Evolutionary conservation across 805 yeast genomes (phyloP).

Genomic region (Huiozyma naganishii): DNA sequence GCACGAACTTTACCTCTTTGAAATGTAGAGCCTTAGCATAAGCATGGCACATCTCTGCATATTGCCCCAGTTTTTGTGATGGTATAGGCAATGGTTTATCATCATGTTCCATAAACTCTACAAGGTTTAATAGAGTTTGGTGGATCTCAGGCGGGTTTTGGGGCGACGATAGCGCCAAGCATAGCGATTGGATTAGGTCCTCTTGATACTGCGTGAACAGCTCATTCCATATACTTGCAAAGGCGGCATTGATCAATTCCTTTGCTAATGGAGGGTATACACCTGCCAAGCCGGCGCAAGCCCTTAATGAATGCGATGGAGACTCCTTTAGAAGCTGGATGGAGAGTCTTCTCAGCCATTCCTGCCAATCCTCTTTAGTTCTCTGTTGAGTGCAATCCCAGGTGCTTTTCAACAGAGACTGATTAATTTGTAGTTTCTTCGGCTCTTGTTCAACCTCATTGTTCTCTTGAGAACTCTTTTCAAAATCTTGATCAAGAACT

Average conservation of each 20-base stretch:
- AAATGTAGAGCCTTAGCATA: conserved; percentile 93
- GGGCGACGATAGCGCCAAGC: conserved; percentile 76
- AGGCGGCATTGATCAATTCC: conserved; percentile 83
- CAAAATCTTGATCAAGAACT: conserved; percentile 34
- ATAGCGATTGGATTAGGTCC: conserved; percentile 72
- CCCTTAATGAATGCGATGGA: conserved; percentile 85
- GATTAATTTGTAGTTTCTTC: conserved; percentile 63
- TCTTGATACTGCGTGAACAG: conserved; percentile 81
- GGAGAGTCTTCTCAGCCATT: conserved; percentile 79
- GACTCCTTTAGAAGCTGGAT: conserved; percentile 79
- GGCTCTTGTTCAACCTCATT: conserved; percentile 29
- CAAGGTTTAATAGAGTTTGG: conserved; percentile 75
- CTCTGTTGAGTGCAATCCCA: conserved; percentile 90
- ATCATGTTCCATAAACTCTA: conserved; percentile 94
- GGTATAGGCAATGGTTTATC: conserved; percentile 86
- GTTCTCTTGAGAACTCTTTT: conserved; percentile 27
- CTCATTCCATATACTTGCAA: conserved; percentile 89
- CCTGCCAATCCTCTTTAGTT: conserved; percentile 92
- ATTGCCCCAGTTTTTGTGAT: conserved; percentile 74
- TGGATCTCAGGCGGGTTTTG: conserved; percentile 91
- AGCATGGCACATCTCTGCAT: conserved; percentile 90
- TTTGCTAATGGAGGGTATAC: conserved; percentile 77
- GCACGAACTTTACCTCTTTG: conserved; percentile 86
- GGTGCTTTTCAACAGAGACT: conserved; percentile 53
- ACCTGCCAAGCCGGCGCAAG: conserved; percentile 79